A percentile compares a stretch with the other conserved stretches of the same genome.
phyloP scores from a whole-genome alignment of 306 rosid genomes.

The Rosa rugosa region DNA sequence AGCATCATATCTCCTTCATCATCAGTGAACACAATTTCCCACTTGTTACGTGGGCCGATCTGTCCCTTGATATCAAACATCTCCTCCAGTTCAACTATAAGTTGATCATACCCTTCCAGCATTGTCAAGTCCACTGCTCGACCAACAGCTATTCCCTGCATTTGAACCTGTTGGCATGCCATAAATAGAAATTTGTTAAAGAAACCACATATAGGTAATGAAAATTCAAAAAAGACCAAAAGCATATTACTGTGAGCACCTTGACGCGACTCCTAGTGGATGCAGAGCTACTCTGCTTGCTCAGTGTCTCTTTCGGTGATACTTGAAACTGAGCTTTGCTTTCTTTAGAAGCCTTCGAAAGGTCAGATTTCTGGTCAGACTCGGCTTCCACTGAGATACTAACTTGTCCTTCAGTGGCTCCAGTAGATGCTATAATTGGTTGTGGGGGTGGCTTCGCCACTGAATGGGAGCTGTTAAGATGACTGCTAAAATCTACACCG shows the following conservation, averaged over 20 bases:
- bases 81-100: slow-evolving; percentile 71
- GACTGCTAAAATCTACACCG: slow-evolving; percentile 65
- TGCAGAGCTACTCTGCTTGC: slow-evolving; percentile 54
- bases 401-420: slow-evolving; percentile 41
- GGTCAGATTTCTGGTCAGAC: slow-evolving; percentile 51
- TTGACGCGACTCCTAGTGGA: slow-evolving; percentile 81
- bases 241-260: slow-evolving; percentile 40
- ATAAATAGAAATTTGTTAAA: slow-evolving; percentile 30
- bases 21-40: slow-evolving; percentile 85
- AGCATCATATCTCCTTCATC: slow-evolving; percentile 96
- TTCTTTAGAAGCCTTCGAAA: slow-evolving; percentile 52
- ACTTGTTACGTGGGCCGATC: slow-evolving; percentile 55
- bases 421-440: slow-evolving; percentile 21
- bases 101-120: slow-evolving; percentile 81
- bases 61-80: slow-evolving; percentile 90
- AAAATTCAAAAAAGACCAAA: not conserved
- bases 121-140: slow-evolving; percentile 87
- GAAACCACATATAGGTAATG: not conserved
- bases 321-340: slow-evolving; percentile 41
- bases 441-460: slow-evolving; percentile 40
- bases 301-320: slow-evolving; percentile 51
- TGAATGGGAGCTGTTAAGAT: slow-evolving; percentile 34
- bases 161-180: slow-evolving; percentile 68
- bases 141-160: slow-evolving; percentile 95
- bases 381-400: slow-evolving; percentile 44